Evolutionary conservation across 2,329 filamentous ascomycete genomes (phyloP).

Genomic region (Ramichloridium luteum): DNA sequence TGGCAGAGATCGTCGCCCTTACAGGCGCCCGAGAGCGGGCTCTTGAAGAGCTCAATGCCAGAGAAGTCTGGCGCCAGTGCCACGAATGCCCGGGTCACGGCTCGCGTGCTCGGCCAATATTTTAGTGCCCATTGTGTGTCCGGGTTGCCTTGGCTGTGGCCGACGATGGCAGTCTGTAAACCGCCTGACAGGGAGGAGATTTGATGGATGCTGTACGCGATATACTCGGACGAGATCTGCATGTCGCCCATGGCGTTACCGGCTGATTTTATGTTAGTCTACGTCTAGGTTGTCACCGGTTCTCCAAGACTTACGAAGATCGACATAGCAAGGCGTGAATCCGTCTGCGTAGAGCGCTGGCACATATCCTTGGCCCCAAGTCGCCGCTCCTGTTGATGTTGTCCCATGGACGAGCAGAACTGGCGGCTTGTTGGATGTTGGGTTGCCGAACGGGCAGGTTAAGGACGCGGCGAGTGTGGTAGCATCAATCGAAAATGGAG

Average conservation of each 20-base stretch:
- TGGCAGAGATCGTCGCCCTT: constrained; percentile 16
- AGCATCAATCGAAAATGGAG: constrained; percentile 17
- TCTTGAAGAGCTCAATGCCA: constrained; percentile 17
- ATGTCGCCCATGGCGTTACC: constrained; percentile 21
- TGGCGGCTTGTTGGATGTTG: constrained; percentile 14
- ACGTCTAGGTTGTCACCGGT: background rate
- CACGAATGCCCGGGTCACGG: constrained; percentile 17
- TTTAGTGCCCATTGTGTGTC: constrained; percentile 22
- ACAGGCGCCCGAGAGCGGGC: constrained; percentile 15
- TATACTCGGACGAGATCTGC: constrained; percentile 22
- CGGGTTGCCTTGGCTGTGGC: constrained; percentile 21
- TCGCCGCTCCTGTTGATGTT: constrained; percentile 17
- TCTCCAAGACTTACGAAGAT: constrained; percentile 13
- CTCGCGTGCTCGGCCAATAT: constrained; percentile 21
- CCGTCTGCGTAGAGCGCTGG: constrained; percentile 18
- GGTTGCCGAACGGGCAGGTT: constrained; percentile 21
- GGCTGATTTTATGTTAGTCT: constrained; percentile 11
- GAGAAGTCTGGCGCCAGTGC: constrained; percentile 20
- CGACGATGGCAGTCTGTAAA: constrained; percentile 17
- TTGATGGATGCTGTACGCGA: constrained; percentile 22
- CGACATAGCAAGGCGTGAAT: constrained; percentile 23
- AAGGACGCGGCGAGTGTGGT: constrained; percentile 16
- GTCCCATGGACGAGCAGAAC: constrained; percentile 23
- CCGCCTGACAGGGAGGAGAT: constrained; percentile 18
- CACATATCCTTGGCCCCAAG: constrained; percentile 20